Conservation (phyloP, 495 filamentous ascomycete species). For the Trichoderma reesei region DNA sequence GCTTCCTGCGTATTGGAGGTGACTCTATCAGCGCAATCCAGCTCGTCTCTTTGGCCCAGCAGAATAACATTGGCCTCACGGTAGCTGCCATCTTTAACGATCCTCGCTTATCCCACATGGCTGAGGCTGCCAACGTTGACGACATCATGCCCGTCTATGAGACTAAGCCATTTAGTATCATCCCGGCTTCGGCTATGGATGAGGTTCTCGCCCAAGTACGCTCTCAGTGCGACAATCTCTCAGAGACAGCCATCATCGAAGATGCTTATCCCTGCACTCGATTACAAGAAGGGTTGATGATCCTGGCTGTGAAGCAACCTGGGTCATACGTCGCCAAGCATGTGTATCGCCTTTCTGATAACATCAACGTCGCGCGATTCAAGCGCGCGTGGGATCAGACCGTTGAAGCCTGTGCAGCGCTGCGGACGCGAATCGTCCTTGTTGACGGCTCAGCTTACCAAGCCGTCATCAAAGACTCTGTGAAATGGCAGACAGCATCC, state of each 20-base stretch:
- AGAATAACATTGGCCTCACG: constrained; percentile 8
- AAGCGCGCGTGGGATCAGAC: constrained; percentile 41
- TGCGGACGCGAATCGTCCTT: constrained; percentile 43
- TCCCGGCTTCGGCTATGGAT: neutral
- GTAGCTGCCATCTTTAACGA: constrained; percentile 7
- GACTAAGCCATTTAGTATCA: neutral
- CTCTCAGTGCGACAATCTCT: neutral
- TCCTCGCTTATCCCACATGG: constrained; percentile 5
- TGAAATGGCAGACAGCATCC: constrained; percentile 1
- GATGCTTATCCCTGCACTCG: constrained; percentile 3
- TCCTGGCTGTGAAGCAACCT: constrained; percentile 29
- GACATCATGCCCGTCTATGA: constrained; percentile 20
- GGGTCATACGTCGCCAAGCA: constrained; percentile 34
- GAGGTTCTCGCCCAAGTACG: neutral
- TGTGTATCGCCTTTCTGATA: constrained; percentile 30
- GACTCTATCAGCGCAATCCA: constrained; percentile 31
- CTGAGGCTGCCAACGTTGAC: constrained; percentile 3
- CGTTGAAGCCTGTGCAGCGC: constrained; percentile 46
- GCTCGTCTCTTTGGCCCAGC: constrained; percentile 32
- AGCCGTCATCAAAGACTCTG: constrained; percentile 15
- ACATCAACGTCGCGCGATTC: constrained; percentile 33
- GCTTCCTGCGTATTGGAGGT: constrained; percentile 35
- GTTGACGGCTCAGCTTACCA: constrained; percentile 15
- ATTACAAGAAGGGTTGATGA: constrained; percentile 42
- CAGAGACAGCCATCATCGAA: neutral